Evolutionary conservation across 306 rosid species (phyloP).

Genomic region (Castanospermum australe): DNA sequence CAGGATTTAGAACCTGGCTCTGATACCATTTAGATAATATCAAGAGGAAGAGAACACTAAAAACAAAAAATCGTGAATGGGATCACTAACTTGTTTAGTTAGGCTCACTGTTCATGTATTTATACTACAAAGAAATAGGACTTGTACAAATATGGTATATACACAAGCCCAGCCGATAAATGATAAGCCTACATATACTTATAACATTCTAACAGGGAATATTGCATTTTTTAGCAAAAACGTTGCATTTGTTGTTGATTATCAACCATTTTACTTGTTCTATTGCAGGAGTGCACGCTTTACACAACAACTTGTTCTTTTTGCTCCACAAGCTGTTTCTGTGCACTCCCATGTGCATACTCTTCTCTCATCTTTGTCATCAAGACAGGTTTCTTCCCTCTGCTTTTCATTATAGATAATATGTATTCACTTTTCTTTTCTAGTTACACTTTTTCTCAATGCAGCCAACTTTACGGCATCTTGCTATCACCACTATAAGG

Average conservation of each 20-base stretch:
- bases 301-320: conserved; percentile 96
- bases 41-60: no score
- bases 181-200: not conserved
- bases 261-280: conserved; percentile 11
- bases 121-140: not conserved
- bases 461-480: conserved; percentile 95
- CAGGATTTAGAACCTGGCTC: no score
- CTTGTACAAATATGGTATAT: not conserved
- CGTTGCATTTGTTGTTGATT: not conserved
- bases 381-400: conserved; percentile 62
- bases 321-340: conserved; percentile 98
- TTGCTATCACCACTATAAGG: conserved; percentile 87
- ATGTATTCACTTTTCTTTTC: not conserved
- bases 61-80: no score
- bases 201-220: not conserved
- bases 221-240: not conserved
- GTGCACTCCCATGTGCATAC: conserved; percentile 70
- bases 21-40: no score
- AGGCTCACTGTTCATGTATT: not conserved
- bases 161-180: no score
- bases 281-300: conserved; percentile 86
- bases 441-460: conserved; percentile 1
- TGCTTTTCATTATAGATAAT: conserved; percentile 10
- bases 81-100: not conserved
- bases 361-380: conserved; percentile 50